These are phyloP conservation scores for Trichoderma asperelloides DNA, from an alignment of 495 filamentous ascomycete genomes.

Conservation along the genomic window DNA sequence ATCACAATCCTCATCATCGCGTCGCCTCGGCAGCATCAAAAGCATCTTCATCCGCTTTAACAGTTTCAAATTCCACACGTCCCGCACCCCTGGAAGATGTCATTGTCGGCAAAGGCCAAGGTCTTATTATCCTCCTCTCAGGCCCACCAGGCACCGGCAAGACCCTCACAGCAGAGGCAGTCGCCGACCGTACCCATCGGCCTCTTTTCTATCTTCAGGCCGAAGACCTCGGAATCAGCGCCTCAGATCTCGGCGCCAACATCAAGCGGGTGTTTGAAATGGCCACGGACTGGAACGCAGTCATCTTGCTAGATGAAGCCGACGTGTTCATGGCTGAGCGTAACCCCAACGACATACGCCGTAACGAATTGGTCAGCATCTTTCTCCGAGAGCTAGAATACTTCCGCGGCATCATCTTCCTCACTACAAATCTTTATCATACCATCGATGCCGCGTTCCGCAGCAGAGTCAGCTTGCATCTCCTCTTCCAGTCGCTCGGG, in stretches of 20 bases:
- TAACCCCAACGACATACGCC: slow-evolving; percentile 33
- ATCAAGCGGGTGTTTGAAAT: slow-evolving; percentile 45
- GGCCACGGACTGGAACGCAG: slow-evolving; percentile 40
- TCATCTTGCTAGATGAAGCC: slow-evolving; percentile 46
- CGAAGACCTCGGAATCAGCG: slow-evolving; percentile 45
- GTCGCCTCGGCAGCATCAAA: background rate
- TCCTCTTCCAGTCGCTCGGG: slow-evolving; percentile 23
- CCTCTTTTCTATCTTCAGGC: slow-evolving; percentile 46
- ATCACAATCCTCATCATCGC: slow-evolving; percentile 16
- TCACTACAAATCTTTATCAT: slow-evolving; percentile 39
- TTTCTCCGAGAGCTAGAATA: slow-evolving; percentile 50
- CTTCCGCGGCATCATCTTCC: slow-evolving; percentile 42
- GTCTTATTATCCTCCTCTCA: slow-evolving; percentile 23
- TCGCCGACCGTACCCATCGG: slow-evolving; percentile 39
- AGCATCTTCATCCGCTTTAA: slow-evolving; percentile 18
- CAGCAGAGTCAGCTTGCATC: slow-evolving; percentile 24
- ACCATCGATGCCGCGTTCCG: slow-evolving; percentile 30
- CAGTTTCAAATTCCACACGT: background rate
- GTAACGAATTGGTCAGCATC: slow-evolving; percentile 44
- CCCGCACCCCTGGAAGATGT: slow-evolving; percentile 7
- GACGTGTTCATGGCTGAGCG: slow-evolving; percentile 45
- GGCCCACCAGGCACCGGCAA: slow-evolving; percentile 51
- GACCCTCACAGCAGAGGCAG: slow-evolving; percentile 47
- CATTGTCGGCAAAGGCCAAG: slow-evolving; percentile 19
- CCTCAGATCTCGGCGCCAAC: slow-evolving; percentile 34